phyloP scores from a whole-genome alignment of 2,329 filamentous ascomycete species.

The Ophiocordyceps robertsii region DNA sequence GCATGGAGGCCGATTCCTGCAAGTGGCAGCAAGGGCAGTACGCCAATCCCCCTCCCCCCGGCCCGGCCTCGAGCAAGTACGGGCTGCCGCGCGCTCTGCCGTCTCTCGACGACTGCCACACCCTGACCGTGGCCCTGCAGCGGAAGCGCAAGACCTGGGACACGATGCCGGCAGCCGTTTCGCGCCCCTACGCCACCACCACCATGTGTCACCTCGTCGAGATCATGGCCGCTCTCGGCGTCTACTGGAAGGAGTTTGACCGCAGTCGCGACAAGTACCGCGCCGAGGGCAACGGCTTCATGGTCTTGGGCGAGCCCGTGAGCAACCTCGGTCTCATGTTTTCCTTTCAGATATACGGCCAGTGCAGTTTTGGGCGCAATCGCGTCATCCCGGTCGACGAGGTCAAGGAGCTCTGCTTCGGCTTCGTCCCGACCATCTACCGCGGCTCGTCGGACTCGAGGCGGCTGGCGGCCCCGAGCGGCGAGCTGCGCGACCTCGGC shows the following conservation, averaged over 20 bases:
- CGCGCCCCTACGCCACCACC: slow-evolving; percentile 37
- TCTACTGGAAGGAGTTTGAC: slow-evolving; percentile 48
- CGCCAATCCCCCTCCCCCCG: slow-evolving; percentile 9
- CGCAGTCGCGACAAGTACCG: slow-evolving; percentile 34
- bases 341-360: slow-evolving; percentile 36
- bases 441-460: slow-evolving; percentile 23
- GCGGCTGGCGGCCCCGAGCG: slow-evolving; percentile 22
- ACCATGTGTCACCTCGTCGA: slow-evolving; percentile 43
- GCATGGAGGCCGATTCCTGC: slow-evolving; percentile 33
- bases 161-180: slow-evolving; percentile 33
- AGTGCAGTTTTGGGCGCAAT: slow-evolving; percentile 31
- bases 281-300: slow-evolving; percentile 42
- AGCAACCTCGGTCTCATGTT: slow-evolving; percentile 41
- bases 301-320: slow-evolving; percentile 31
- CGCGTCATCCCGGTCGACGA: slow-evolving; percentile 39
- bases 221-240: slow-evolving; percentile 37
- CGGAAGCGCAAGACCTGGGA: slow-evolving; percentile 35
- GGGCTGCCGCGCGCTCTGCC: slow-evolving; percentile 12
- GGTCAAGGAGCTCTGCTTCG: slow-evolving; percentile 42
- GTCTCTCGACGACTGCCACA: slow-evolving; percentile 18
- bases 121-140: slow-evolving; percentile 31
- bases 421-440: slow-evolving; percentile 41
- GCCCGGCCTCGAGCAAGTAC: neutral
- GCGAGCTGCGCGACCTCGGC: slow-evolving; percentile 26
- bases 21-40: slow-evolving; percentile 29